phyloP scores from a whole-genome alignment of 192 early-diverging fungal genomes.

The Coemansia sp. region DNA sequence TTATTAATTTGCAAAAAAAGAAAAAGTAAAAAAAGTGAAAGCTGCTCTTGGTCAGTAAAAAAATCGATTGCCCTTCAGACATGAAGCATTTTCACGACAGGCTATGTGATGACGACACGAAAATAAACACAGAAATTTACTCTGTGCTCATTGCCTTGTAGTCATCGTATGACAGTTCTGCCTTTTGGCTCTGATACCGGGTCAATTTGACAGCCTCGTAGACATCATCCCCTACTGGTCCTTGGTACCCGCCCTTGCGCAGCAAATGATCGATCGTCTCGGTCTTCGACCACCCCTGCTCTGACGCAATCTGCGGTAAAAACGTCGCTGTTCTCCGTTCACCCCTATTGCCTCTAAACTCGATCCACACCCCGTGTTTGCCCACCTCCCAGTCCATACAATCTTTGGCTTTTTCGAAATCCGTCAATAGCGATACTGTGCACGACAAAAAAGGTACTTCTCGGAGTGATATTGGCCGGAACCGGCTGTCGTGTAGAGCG shows the following conservation, averaged over 20 bases:
- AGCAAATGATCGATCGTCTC: constrained; percentile 85
- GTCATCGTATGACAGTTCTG: constrained; percentile 67
- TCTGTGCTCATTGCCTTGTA: constrained; percentile 49
- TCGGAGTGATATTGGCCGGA: constrained; percentile 65
- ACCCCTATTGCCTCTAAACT: constrained; percentile 62
- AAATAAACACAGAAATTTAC: too few relatives aligned
- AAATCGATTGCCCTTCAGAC: too few relatives aligned
- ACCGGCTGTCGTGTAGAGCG: constrained; percentile 81
- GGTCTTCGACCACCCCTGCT: constrained; percentile 87
- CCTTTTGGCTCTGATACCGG: constrained; percentile 81
- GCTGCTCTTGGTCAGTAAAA: too few relatives aligned
- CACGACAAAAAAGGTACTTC: constrained; percentile 73
- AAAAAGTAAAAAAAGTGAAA: too few relatives aligned
- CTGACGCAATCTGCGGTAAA: constrained; percentile 83
- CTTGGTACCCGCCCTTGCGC: constrained; percentile 78
- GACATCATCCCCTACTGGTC: constrained; percentile 61
- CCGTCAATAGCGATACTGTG: constrained; percentile 79
- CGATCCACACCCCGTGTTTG: constrained; percentile 91
- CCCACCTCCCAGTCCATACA: constrained; percentile 91
- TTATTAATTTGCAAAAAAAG: too few relatives aligned
- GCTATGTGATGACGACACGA: too few relatives aligned
- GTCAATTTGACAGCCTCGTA: constrained; percentile 68
- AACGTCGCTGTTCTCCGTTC: constrained; percentile 76
- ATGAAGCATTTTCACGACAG: too few relatives aligned
- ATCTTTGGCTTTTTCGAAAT: constrained; percentile 78